Evolutionary conservation across 352 stramenopile species (phyloP).

Genomic region (Phytophthora hibernalis): DNA sequence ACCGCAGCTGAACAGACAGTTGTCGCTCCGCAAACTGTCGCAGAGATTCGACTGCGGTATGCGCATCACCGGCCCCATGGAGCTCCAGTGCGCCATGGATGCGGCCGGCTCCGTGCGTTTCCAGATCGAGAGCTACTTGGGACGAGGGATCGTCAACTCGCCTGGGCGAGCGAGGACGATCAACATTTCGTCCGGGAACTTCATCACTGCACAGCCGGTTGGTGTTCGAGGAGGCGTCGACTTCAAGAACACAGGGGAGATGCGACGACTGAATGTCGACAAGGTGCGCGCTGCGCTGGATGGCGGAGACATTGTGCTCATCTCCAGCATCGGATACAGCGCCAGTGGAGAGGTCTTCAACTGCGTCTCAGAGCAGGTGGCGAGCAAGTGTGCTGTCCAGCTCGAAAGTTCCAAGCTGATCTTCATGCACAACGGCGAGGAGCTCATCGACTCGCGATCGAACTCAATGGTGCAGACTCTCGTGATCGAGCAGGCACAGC

Average conservation of each 20-base stretch:
- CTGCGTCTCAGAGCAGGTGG: slow-evolving; percentile 89
- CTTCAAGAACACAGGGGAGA: slow-evolving; percentile 94
- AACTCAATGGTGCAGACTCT: slow-evolving; percentile 84
- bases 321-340: slow-evolving; percentile 96
- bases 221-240: slow-evolving; percentile 89
- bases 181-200: slow-evolving; percentile 97
- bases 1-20: slow-evolving; percentile 94
- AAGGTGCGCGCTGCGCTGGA: slow-evolving; percentile 94
- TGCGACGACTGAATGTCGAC: slow-evolving; percentile 92
- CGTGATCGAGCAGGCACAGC: slow-evolving; percentile 81
- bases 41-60: slow-evolving; percentile 83
- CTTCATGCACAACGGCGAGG: slow-evolving; percentile 90
- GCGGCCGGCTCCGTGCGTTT: slow-evolving; percentile 92
- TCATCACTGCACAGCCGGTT: slow-evolving; percentile 94
- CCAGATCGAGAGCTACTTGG: slow-evolving; percentile 89
- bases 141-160: slow-evolving; percentile 86
- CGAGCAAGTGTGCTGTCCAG: slow-evolving; percentile 87
- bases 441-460: slow-evolving; percentile 84
- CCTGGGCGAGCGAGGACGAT: slow-evolving; percentile 72
- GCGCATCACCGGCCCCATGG: slow-evolving; percentile 92
- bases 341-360: slow-evolving; percentile 95
- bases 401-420: slow-evolving; percentile 89
- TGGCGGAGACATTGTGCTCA: slow-evolving; percentile 95
- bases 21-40: slow-evolving; percentile 74
- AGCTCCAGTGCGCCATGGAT: slow-evolving; percentile 95